Base-by-base conservation (phyloP, 139 green algal genomes). In the Chlamydomonas urium region DNA sequence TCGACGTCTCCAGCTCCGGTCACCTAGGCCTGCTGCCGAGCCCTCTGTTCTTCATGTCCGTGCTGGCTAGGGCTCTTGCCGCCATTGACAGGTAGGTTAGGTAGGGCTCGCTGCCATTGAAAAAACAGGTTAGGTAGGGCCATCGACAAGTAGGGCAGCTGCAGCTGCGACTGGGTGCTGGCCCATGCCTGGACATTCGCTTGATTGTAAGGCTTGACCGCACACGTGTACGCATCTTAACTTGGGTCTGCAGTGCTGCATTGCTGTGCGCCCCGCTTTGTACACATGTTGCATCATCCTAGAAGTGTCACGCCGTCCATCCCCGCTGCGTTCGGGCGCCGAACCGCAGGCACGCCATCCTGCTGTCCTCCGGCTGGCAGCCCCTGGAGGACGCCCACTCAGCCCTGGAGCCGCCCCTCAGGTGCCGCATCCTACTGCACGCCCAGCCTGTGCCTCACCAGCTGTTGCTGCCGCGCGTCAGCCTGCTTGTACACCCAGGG, bases 401-500 rank as follows among this genome's bases (percentile, higher is more conserved):
- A 1, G 47, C 5, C 34, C 48, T 74, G 53, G 21, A 58, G 23
- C 29, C 69, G 10, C 24, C 31, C 3, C 32, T 42, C 26, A 35
- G 65, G 37, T 1, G 6, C 2, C 38, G 57, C 6, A 48, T 79
- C 17, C 1, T 78, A 26, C 59, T 76, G 59, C 24, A 75, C 14
- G 6, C 17, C 8, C 35, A 42, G 26, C 32, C 73, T 2, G 68
- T 84, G 1, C 62, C 81, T 0, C 87, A 92, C 45, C 66, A 81
- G 24, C 21, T 72, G 68, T 57, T 91, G 69, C 73, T 92, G 58
- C 80, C 81, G 0, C 29, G 8, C 17, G 87, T 77, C 45, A 28
- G 63, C 17, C 65, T 66, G 0, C 50, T 90, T 26, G 35, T 92
- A 50, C 87, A 92, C 69, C 82, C 83, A 31, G 85, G 76, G 8